These are phyloP conservation scores for Pistacia atlantica DNA, from an alignment of 345 rosid genomes.

Conservation along the genomic window DNA sequence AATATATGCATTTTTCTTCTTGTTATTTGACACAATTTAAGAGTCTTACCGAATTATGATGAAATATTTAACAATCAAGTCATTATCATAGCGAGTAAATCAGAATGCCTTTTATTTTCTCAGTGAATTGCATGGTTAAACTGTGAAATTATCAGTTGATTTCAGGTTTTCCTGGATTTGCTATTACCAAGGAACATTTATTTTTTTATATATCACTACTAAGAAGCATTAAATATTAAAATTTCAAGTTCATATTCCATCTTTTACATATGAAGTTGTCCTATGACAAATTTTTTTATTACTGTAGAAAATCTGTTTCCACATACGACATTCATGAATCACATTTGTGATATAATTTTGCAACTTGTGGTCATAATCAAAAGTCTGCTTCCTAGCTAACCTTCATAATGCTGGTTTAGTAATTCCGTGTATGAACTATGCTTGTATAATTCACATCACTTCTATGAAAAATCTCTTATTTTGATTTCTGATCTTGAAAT, in stretches of 20 bases:
- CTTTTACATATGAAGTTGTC: neutral
- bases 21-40: neutral
- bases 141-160: neutral
- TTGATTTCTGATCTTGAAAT: neutral
- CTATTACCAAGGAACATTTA: neutral
- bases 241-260: neutral
- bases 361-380: neutral
- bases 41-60: neutral
- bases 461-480: neutral
- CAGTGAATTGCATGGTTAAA: neutral
- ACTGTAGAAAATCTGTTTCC: neutral
- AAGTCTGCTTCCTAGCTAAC: slow-evolving; percentile 9
- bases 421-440: neutral
- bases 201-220: neutral
- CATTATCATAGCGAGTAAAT: neutral
- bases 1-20: neutral
- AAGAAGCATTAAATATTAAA: neutral
- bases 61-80: neutral
- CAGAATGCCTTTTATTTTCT: neutral
- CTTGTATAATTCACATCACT: neutral
- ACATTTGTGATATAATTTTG: neutral
- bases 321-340: neutral
- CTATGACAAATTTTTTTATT: too few species aligned
- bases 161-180: neutral
- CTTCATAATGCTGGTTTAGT: neutral